Conservation (phyloP, 1,284 basidiomycete genomes). For the Entoloma clypeatum region DNA sequence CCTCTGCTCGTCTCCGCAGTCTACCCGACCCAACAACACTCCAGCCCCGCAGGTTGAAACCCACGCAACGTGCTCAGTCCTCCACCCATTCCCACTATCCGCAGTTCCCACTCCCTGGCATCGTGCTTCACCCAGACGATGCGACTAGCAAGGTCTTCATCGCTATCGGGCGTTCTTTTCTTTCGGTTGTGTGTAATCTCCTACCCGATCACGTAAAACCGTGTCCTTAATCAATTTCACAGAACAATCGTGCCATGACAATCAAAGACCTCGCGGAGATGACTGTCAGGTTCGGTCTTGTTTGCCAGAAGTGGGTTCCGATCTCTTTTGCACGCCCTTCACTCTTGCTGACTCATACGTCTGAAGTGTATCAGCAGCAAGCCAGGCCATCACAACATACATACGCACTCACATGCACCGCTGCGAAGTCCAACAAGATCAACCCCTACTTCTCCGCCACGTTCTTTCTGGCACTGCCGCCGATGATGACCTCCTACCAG, state of each 20-base stretch:
- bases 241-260: constrained; percentile 79
- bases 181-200: constrained; percentile 58
- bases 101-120: constrained; percentile 55
- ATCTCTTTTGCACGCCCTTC: constrained; percentile 12
- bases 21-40: constrained; percentile 33
- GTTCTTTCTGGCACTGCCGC: constrained; percentile 61
- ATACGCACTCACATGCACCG: constrained; percentile 67
- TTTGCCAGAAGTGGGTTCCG: constrained; percentile 66
- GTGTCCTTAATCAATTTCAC: constrained; percentile 12
- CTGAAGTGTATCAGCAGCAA: constrained; percentile 64
- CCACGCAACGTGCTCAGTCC: constrained; percentile 15
- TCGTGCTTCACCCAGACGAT: constrained; percentile 70
- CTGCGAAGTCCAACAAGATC: constrained; percentile 65
- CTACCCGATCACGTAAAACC: constrained; percentile 12
- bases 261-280: constrained; percentile 77
- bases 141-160: constrained; percentile 64
- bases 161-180: constrained; percentile 65
- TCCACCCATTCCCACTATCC: constrained; percentile 20
- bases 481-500: constrained; percentile 71
- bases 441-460: constrained; percentile 69
- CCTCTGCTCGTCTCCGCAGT: constrained; percentile 46
- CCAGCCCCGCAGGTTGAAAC: constrained; percentile 9
- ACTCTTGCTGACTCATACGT: constrained; percentile 18
- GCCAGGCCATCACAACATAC: constrained; percentile 75
- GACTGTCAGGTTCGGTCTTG: constrained; percentile 56